These are phyloP conservation scores for Xylaria cubensis DNA, from an alignment of 495 filamentous ascomycete species.

Conservation along the genomic window DNA sequence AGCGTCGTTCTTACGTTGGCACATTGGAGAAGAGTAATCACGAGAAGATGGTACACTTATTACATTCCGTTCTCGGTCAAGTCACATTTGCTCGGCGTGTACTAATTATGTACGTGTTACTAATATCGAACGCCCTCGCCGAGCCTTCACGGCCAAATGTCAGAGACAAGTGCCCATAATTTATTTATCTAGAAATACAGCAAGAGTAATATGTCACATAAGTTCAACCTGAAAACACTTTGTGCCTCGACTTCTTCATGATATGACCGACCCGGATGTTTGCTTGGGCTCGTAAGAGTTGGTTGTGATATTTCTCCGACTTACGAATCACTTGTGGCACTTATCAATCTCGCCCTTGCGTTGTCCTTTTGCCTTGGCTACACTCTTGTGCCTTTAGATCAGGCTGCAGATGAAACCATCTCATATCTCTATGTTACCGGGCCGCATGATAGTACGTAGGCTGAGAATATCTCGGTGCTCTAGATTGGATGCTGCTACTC, in stretches of 20 bases:
- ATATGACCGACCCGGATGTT: background rate
- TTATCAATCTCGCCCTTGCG: background rate
- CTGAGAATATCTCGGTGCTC: background rate
- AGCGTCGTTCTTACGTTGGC: background rate
- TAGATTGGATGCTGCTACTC: background rate
- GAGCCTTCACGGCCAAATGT: background rate
- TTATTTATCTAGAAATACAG: background rate
- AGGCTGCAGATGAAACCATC: background rate
- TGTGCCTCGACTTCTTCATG: background rate
- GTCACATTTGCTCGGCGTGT: background rate
- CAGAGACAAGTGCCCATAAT: background rate
- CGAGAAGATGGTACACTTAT: no score
- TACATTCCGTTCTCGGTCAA: background rate
- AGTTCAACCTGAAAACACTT: background rate
- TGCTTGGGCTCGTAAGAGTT: background rate
- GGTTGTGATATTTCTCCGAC: constrained; percentile 1
- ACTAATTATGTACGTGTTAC: background rate
- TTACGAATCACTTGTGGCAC: background rate
- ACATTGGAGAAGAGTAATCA: background rate
- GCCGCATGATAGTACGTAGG: background rate
- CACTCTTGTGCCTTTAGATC: no score
- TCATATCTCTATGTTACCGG: background rate
- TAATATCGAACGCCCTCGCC: background rate
- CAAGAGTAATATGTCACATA: background rate
- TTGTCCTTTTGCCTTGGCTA: background rate